These are phyloP conservation scores for Gracilaria vermiculophylla DNA, from an alignment of 23 red algal species.

Conservation along the genomic window DNA sequence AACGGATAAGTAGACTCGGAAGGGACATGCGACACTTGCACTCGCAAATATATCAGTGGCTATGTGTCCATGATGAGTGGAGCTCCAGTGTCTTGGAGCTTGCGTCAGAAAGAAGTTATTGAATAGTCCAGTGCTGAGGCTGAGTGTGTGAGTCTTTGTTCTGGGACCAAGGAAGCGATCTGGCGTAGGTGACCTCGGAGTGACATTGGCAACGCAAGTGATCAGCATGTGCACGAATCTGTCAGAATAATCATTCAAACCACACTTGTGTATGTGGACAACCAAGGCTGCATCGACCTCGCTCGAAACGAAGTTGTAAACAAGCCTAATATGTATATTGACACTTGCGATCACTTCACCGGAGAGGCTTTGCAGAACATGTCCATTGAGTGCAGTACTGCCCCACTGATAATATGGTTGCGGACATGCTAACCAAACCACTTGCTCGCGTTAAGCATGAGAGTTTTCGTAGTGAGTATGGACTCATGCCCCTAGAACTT, in stretches of 20 bases:
- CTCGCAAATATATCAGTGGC: slow-evolving; percentile 2
- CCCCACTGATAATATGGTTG: background rate
- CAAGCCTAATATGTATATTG: background rate
- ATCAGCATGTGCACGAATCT: background rate
- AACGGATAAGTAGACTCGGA: slow-evolving; percentile 12
- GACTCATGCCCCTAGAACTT: background rate
- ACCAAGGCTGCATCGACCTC: background rate
- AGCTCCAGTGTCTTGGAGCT: background rate
- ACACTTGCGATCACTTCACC: slow-evolving; percentile 1
- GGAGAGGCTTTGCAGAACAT: background rate
- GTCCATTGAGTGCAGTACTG: background rate
- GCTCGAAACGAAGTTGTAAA: background rate
- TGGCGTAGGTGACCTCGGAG: slow-evolving; percentile 9
- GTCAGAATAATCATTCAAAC: background rate
- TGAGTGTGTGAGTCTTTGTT: slow-evolving; percentile 22
- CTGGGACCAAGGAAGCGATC: background rate
- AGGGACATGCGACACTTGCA: background rate
- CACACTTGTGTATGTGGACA: background rate
- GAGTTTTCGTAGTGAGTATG: background rate
- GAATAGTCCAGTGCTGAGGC: slow-evolving; percentile 35
- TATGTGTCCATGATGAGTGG: slow-evolving; percentile 20
- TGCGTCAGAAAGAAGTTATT: slow-evolving; percentile 30
- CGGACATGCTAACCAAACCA: background rate
- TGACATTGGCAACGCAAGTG: background rate
- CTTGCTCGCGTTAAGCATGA: background rate